phyloP scores from a whole-genome alignment of 2,329 filamentous ascomycete species.

The Emericellopsis cladophorae region DNA sequence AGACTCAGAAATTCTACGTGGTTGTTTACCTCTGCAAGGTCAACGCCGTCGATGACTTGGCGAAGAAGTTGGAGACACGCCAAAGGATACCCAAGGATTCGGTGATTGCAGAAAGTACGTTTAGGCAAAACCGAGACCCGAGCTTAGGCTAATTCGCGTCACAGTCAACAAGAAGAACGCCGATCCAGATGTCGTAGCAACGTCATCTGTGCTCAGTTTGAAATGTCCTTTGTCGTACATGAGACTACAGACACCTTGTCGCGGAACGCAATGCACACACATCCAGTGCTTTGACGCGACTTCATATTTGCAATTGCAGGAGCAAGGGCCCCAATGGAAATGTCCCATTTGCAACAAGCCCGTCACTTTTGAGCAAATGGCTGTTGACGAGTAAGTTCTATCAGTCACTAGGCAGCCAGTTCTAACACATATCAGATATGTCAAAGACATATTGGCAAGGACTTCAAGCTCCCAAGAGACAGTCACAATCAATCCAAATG shows the following conservation, averaged over 20 bases:
- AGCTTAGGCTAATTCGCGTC: conserved; percentile 8
- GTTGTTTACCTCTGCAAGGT: conserved; percentile 65
- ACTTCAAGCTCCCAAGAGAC: conserved; percentile 65
- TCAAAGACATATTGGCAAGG: conserved; percentile 69
- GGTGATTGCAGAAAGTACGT: conserved; percentile 74
- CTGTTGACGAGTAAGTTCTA: conserved; percentile 66
- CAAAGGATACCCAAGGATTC: conserved; percentile 67
- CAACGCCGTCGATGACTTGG: conserved; percentile 59
- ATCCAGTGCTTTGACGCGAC: conserved; percentile 91
- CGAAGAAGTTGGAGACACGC: conserved; percentile 49
- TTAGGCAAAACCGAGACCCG: not conserved
- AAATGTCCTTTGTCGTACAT: conserved; percentile 88
- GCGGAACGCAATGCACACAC: conserved; percentile 70
- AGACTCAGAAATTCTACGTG: conserved; percentile 55
- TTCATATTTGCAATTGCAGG: conserved; percentile 85
- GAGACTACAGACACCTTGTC: conserved; percentile 67
- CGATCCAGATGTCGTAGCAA: conserved; percentile 81
- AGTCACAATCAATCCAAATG: conserved; percentile 81
- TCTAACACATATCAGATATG: conserved; percentile 44
- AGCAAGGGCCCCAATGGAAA: conserved; percentile 93
- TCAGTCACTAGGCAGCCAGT: conserved; percentile 4
- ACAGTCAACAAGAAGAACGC: conserved; percentile 68
- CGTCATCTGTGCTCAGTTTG: conserved; percentile 76
- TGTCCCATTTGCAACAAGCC: conserved; percentile 87
- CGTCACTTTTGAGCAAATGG: conserved; percentile 68